Conservation (phyloP, 108 stramenopile genomes). For the Pseudonitzschia pungens region DNA sequence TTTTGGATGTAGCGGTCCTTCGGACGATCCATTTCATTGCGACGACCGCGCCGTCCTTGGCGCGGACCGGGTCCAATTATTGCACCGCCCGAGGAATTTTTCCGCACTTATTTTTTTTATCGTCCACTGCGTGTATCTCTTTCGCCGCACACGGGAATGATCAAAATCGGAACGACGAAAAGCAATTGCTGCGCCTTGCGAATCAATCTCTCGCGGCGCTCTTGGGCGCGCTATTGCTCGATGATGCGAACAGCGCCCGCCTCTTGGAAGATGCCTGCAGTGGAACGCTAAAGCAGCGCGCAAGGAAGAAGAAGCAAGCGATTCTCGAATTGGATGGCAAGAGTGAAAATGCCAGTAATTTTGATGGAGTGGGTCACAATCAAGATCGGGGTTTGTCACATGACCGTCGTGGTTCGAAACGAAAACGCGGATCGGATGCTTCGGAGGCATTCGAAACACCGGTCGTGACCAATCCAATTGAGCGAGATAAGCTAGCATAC, state of each 20-base stretch:
- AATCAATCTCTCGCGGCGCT: neutral
- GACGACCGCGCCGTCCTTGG: neutral
- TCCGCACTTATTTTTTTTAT: neutral
- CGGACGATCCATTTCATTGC: slow-evolving; percentile 9
- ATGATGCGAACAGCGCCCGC: neutral
- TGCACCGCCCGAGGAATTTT: slow-evolving; percentile 1
- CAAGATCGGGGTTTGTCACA: neutral
- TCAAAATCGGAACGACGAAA: neutral
- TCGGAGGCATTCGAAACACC: neutral
- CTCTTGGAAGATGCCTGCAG: neutral
- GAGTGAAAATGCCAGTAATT: neutral
- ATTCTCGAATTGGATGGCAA: neutral
- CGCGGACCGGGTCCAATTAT: slow-evolving; percentile 6
- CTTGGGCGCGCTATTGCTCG: neutral
- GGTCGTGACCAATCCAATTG: neutral
- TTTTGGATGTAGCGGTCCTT: slow-evolving; percentile 12
- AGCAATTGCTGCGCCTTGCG: neutral
- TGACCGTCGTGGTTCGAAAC: neutral
- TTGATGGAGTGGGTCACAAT: neutral
- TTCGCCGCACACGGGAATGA: neutral
- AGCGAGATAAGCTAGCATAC: too few species aligned
- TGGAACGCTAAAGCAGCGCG: neutral
- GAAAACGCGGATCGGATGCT: neutral
- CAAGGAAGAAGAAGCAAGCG: neutral
- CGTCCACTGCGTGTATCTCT: slow-evolving; percentile 1